These are phyloP conservation scores for Nepenthes alata DNA, from an alignment of 179 eudicot species.

Conservation along the genomic window DNA sequence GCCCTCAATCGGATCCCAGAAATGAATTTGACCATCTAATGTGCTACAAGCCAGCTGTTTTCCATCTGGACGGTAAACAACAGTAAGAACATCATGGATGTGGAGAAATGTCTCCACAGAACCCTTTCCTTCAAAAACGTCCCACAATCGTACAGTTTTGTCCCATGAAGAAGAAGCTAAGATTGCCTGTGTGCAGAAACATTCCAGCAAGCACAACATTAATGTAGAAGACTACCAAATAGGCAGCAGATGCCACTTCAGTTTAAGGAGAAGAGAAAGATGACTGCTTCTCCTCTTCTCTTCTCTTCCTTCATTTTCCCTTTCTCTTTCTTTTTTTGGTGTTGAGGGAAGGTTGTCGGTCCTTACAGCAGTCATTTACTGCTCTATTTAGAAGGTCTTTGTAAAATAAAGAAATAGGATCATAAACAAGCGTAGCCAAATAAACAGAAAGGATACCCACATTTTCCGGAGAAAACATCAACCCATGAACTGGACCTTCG, in stretches of 20 bases:
- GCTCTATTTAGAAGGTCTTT: too few species aligned
- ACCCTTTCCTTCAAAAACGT: conserved; percentile 90
- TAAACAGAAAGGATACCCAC: conserved; percentile 30
- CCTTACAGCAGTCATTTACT: too few species aligned
- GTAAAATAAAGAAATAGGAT: not conserved
- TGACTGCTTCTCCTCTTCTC: too few species aligned
- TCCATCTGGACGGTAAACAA: conserved; percentile 94
- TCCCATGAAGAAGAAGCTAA: conserved; percentile 98
- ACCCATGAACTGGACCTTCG: conserved; percentile 93
- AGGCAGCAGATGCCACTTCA: too few species aligned
- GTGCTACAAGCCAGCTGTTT: conserved; percentile 93
- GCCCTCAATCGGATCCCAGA: conserved; percentile 94
- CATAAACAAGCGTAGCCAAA: not conserved
- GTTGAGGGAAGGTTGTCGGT: too few species aligned
- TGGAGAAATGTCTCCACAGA: conserved; percentile 87
- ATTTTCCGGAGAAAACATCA: conserved; percentile 81
- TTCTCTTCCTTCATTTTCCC: too few species aligned
- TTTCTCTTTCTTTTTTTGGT: too few species aligned
- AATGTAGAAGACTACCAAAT: not conserved
- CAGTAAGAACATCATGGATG: conserved; percentile 90
- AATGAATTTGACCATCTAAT: conserved; percentile 80
- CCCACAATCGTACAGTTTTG: conserved; percentile 91
- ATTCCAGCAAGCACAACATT: not conserved
- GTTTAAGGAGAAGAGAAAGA: too few species aligned
- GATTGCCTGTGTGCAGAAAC: conserved; percentile 43